These are phyloP conservation scores for Plasmodium relictum DNA, from an alignment of 169 alveolate species.

Conservation along the genomic window DNA sequence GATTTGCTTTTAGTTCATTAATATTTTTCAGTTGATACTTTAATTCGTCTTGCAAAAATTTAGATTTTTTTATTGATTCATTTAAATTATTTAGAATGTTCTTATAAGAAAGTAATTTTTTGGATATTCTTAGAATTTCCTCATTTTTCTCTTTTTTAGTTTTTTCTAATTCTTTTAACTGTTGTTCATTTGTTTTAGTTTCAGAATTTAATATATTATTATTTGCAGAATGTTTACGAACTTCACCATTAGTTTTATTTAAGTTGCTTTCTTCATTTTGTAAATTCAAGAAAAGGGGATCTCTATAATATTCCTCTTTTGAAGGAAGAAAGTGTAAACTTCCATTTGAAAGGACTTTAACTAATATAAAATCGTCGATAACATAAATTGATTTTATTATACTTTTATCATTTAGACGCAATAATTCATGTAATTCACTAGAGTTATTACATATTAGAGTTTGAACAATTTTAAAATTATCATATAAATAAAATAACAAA, in stretches of 20 bases:
- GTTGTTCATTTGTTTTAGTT: slow-evolving; percentile 34
- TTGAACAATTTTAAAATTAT: slow-evolving; percentile 50
- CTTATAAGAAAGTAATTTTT: slow-evolving; percentile 35
- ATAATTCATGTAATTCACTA: slow-evolving; percentile 44
- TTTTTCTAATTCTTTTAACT: slow-evolving; percentile 37
- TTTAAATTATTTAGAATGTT: slow-evolving; percentile 28
- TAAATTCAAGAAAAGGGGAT: slow-evolving; percentile 13
- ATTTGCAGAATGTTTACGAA: neutral
- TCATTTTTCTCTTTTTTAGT: slow-evolving; percentile 32
- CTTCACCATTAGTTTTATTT: neutral
- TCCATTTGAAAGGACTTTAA: slow-evolving; percentile 41
- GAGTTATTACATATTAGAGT: slow-evolving; percentile 65
- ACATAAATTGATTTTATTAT: slow-evolving; percentile 52
- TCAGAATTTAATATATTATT: neutral
- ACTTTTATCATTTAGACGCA: slow-evolving; percentile 22
- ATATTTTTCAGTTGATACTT: slow-evolving; percentile 40
- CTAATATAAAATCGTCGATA: slow-evolving; percentile 55
- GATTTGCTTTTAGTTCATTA: slow-evolving; percentile 41
- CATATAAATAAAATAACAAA: slow-evolving; percentile 58
- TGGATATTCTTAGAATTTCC: slow-evolving; percentile 17
- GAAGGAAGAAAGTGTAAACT: slow-evolving; percentile 49
- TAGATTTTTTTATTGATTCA: slow-evolving; percentile 56
- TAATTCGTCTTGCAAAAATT: slow-evolving; percentile 54
- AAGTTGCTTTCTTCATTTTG: neutral
- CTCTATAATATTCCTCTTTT: slow-evolving; percentile 45